Evolutionary conservation across 768 basidiomycete genomes (phyloP), one percentile per base, ranked within the genome.

Genomic region (Suillus alpinus): DNA sequence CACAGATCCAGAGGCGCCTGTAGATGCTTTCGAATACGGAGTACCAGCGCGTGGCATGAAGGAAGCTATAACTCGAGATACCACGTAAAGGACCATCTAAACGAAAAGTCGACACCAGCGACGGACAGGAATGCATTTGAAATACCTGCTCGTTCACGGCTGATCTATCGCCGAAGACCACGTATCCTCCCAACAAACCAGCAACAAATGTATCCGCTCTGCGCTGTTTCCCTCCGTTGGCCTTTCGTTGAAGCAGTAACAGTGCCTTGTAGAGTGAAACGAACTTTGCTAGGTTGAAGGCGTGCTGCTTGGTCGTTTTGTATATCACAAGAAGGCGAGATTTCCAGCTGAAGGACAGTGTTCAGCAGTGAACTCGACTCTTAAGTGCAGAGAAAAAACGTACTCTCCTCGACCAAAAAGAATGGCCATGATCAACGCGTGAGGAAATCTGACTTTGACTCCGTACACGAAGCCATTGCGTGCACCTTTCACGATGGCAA

Each of bases 11-110:
- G 79, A 69, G 32, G 81, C 65, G 6, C 80, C 69, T 5, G 78
- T 73, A 9, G 78, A 67, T 13, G 78, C 73, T 31, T 79, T 77
- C 43, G 82, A 79, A 69, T 87, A 84, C 23, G 85, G 79, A 36
- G 80, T 66, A 32, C 78, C 70, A 32, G 90, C 83, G 62, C 97
- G 88, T 5, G 97, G 94, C 37, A 99, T 81, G 77, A 96, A 88
- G 6, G 96, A 91, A 18, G 95, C 89, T 47, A 98, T 80, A 50
- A 96, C 92, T 55, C 97, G 88, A 29, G 94, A 94, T 60, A 91
- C 86, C 63, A 99, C 93, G 70, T 98, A 99, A 62, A 99, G 86
- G 23, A 98, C 97, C 67, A 98, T 97, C 93, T 97, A 63, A 31
- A 55, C 32, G 49, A 44, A 49, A 56, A 47, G 41, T 34, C 41